Conservation (phyloP, 2,329 filamentous ascomycete genomes). For the Penicillium sumatraense region DNA sequence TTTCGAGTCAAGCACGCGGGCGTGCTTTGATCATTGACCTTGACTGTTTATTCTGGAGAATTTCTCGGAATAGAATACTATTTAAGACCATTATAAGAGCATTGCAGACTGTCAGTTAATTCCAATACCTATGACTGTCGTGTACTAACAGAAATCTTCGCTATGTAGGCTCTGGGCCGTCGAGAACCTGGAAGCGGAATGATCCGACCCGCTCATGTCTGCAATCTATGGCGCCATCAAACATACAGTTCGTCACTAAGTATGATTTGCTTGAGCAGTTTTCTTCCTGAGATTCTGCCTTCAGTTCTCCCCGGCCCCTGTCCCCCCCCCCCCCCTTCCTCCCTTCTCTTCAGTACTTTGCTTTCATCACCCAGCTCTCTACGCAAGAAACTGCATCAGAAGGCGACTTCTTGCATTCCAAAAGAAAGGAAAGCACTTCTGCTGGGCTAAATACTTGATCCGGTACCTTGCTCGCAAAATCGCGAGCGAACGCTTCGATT, state of each 20-base stretch:
- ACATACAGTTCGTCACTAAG: not conserved
- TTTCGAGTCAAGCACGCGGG: not conserved
- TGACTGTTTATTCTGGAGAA: not conserved
- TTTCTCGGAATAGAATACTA: not conserved
- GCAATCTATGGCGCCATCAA: not conserved
- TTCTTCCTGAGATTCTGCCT: not conserved
- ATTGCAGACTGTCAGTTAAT: not conserved
- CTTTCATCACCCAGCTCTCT: slow-evolving; percentile 46
- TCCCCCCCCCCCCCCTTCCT: not conserved
- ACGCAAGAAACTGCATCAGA: slow-evolving; percentile 49
- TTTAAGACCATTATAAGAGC: not conserved
- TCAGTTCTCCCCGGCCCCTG: slow-evolving; percentile 1
- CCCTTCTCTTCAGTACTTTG: slow-evolving; percentile 21
- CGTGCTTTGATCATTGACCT: not conserved
- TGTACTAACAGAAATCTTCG: not conserved
- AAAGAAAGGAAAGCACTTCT: slow-evolving; percentile 58
- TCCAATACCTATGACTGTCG: not conserved
- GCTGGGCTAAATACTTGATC: slow-evolving; percentile 56
- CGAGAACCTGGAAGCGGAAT: not conserved
- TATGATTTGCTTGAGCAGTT: not conserved
- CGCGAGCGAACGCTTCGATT: slow-evolving; percentile 46
- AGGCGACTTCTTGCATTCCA: slow-evolving; percentile 56
- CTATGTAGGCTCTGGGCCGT: not conserved
- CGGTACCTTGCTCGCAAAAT: slow-evolving; percentile 53
- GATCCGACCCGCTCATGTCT: not conserved